Base-by-base conservation (phyloP, 2,329 filamentous ascomycete species). In the Torrubiella hemipterigena region DNA sequence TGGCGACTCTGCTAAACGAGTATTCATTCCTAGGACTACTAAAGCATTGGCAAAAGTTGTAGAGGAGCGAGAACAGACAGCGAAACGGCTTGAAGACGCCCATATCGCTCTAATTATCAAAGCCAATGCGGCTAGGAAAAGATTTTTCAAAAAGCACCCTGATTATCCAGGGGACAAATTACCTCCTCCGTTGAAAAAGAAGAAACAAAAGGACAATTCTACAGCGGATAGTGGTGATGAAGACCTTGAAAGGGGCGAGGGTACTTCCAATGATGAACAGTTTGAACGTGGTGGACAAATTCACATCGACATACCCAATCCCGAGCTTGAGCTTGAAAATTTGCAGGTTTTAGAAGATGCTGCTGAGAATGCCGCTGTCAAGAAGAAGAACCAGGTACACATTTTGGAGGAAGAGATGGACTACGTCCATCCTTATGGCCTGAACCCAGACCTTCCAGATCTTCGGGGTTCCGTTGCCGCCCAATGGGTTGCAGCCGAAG, bases 81-180 rank as follows among this genome's bases (percentile, higher is more conserved):
- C 86, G 4, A 73, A 81, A 62, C 78, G 81, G 43, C 69, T 98
- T 5, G 91, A 98, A 52, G 77, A 67, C 39, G 85, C 87, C 17
- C 87, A 96, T 58, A 79, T 89, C 17, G 80, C 83, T 47, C 68
- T 96, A 7, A 83, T 95, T 48, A 81, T 78, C 44, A 65, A 75
- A 26, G 83, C 83, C 28, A 89, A 91, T 54, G 70, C 67, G 36
- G 73, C 73, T 15, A 77, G 81, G 29, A 52, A 74, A 36, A 86
- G 85, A 60, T 38, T 44, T 7, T 30, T 42, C 4, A 30, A 36
- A 4, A 33, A 29, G 22, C 34, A 33, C 11, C 31, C 29, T 2
- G 17, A 33, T 9, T 31, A 37, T n/a, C 31, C 35, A 1, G 7
- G n/a, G 6, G 22, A 27, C 20, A 20, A 37, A 16, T 29, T 29